Evolutionary conservation across 2,329 filamentous ascomycete genomes (phyloP), one percentile per base, ranked within the genome.

Genomic region (Aspergillus arachidicola): DNA sequence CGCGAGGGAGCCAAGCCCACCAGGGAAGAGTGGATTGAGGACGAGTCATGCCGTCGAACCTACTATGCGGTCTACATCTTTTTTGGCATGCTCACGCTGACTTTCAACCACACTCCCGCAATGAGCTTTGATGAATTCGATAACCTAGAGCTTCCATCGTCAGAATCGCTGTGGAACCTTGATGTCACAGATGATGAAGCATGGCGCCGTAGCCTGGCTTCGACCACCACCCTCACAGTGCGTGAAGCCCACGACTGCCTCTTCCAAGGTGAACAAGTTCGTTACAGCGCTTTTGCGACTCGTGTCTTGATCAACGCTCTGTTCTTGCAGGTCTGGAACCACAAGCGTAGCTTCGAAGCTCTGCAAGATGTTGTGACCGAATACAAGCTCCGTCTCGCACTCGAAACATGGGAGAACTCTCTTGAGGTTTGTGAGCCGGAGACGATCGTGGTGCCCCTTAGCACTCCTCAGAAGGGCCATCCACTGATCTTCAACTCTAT

Each of bases 21-120:
- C 45, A 92, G 94, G 62, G 86, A 90, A 19, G 93, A 98, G 75
- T 99, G 95, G 95, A 89, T 98, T 51, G 93, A 96, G 73, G 95
- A 99, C 74, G 95, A 99, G 80, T 93, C 94, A 57, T 97, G 95
- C 78, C 89, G 94, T 64, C 92, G 95, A 65, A 98, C 95, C 1
- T 99, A 98, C 81, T 99, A 96, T 73, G 94, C 95, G 1, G 95
- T 98, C 64, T 99, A 98, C 83, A 97, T 98, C 79, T 98, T 98
- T 86, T 98, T 98, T 75, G 95, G 95, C 61, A 86, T 98, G 73
- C 82, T 98, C 71, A 98, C 95, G 0, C 80, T 99, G 79, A 96
- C 94, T 0, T 99, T 96, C 85, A 98, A 98, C 77, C 95, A 98
- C 80, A 98, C 94, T 1, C 95, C 95, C 14, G 94, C 94, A 36